These are phyloP conservation scores for Lenzites betulinus DNA, from an alignment of 768 basidiomycete species.

Conservation along the genomic window DNA sequence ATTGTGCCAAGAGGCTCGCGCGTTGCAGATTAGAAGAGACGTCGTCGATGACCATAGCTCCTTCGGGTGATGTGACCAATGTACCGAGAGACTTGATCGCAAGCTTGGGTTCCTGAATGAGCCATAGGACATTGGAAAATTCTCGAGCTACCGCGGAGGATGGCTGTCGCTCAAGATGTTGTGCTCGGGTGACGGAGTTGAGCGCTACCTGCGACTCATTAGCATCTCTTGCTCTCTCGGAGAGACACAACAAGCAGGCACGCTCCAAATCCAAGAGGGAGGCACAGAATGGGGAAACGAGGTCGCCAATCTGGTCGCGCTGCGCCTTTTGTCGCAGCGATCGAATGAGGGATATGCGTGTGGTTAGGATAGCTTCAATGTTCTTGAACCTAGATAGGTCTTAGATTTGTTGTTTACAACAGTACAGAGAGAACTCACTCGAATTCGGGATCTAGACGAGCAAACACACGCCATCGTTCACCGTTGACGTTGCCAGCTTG, in stretches of 20 bases:
- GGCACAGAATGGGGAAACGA: constrained; percentile 54
- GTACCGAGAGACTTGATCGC: constrained; percentile 74
- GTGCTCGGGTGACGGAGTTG: constrained; percentile 81
- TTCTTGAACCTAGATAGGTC: constrained; percentile 59
- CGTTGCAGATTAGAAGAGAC: constrained; percentile 26
- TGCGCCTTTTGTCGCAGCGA: constrained; percentile 71
- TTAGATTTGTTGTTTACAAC: not conserved
- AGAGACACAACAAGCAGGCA: constrained; percentile 69
- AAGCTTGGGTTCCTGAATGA: constrained; percentile 78
- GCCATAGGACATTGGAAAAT: constrained; percentile 89
- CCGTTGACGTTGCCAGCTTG: constrained; percentile 36
- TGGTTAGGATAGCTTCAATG: constrained; percentile 78
- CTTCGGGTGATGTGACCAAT: constrained; percentile 31
- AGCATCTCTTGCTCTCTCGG: constrained; percentile 66
- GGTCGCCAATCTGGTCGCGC: constrained; percentile 73
- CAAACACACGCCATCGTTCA: constrained; percentile 45
- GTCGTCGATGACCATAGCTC: constrained; percentile 1
- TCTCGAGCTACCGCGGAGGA: constrained; percentile 70
- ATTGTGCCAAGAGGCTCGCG: constrained; percentile 56
- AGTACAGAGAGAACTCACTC: constrained; percentile 53
- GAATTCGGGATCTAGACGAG: constrained; percentile 54
- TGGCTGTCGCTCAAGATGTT: constrained; percentile 51
- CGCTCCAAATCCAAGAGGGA: constrained; percentile 64
- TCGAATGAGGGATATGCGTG: constrained; percentile 78
- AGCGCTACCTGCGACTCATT: constrained; percentile 79